phyloP scores from a whole-genome alignment of 2,329 filamentous ascomycete species.

The Talaromyces pinophilus region DNA sequence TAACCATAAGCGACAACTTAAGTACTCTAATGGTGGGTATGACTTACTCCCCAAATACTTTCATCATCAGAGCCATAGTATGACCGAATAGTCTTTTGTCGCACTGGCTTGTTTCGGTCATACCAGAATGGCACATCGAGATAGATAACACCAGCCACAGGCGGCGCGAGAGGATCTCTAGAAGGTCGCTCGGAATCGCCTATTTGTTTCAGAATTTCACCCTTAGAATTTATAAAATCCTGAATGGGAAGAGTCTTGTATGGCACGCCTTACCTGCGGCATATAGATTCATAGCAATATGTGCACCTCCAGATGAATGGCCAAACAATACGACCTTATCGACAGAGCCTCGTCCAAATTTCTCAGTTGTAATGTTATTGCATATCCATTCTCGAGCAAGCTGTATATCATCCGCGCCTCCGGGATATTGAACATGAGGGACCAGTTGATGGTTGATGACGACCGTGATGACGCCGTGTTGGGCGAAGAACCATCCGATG shows the following conservation, averaged over 20 bases:
- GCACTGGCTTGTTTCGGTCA: neutral
- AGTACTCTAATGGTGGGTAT: neutral
- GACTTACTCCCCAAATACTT: neutral
- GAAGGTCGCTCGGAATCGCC: neutral
- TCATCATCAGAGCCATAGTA: neutral
- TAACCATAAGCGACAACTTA: neutral
- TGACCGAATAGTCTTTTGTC: neutral
- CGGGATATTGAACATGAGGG: neutral
- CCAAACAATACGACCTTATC: neutral
- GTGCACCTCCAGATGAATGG: neutral
- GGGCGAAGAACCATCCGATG: neutral
- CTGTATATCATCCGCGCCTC: neutral
- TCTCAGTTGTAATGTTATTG: neutral
- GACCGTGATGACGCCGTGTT: neutral
- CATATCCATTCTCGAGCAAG: neutral
- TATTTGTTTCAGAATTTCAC: neutral
- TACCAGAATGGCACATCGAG: neutral
- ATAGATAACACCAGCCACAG: neutral
- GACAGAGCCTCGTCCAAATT: neutral
- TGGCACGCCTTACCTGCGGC: neutral
- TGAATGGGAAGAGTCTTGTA: no score
- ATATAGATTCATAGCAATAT: neutral
- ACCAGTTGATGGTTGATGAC: neutral
- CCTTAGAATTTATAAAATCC: no score
- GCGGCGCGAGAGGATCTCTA: neutral